phyloP scores from a whole-genome alignment of 2,329 filamentous ascomycete genomes.

The Verticillium nubilum region DNA sequence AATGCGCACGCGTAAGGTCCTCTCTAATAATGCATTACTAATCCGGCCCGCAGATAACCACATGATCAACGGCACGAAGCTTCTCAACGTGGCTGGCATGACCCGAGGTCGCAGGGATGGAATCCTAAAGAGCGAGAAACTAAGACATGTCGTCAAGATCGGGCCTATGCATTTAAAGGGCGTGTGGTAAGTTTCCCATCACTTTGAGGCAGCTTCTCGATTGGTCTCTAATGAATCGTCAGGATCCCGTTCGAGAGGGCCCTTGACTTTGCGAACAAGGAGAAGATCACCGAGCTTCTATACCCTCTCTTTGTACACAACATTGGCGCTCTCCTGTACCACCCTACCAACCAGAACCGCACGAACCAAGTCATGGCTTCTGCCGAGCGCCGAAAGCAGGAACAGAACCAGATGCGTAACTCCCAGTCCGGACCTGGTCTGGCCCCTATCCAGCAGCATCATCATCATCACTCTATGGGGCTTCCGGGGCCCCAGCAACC shows the following conservation, averaged over 20 bases:
- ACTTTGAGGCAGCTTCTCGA: not conserved
- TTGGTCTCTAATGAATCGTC: conserved; percentile 3
- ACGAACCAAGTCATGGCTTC: conserved; percentile 85
- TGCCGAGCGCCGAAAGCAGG: conserved; percentile 69
- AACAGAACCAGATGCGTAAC: conserved; percentile 59
- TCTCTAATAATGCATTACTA: not conserved
- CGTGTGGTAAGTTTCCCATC: conserved; percentile 67
- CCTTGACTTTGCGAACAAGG: conserved; percentile 98
- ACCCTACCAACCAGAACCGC: conserved; percentile 80
- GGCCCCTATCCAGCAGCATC: conserved; percentile 65
- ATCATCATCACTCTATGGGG: conserved; percentile 52
- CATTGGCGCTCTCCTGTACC: conserved; percentile 88
- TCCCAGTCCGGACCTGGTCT: conserved; percentile 44
- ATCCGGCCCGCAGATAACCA: conserved; percentile 68
- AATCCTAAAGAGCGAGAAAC: conserved; percentile 96
- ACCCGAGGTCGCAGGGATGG: conserved; percentile 91
- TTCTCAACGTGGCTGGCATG: conserved; percentile 97
- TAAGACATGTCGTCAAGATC: conserved; percentile 96
- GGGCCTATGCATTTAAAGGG: conserved; percentile 98
- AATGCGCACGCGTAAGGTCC: not conserved
- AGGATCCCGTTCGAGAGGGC: conserved; percentile 98
- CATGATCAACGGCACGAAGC: conserved; percentile 98
- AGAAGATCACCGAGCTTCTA: conserved; percentile 93
- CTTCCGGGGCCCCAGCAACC: conserved; percentile 52
- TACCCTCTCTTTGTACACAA: conserved; percentile 98